Conservation (phyloP, 768 basidiomycete genomes). For the Naganishia vaughanmartiniae region DNA sequence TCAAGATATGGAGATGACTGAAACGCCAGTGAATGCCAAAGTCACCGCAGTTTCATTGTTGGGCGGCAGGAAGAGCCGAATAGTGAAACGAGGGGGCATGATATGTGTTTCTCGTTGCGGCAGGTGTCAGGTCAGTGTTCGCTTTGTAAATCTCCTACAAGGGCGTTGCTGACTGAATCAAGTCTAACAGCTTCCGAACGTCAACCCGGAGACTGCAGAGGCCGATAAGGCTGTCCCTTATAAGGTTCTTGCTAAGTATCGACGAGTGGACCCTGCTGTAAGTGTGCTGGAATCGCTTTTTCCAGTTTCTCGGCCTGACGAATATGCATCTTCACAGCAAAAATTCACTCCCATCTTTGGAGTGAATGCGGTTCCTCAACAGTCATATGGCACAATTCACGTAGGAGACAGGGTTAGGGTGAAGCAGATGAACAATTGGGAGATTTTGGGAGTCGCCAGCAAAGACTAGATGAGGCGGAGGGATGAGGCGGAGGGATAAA, state of each 20-base stretch:
- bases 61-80: neutral
- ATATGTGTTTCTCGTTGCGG: conserved; percentile 29
- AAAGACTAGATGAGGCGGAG: neutral
- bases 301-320: neutral
- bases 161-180: neutral
- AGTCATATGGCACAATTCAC: neutral
- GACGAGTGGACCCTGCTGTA: conserved; percentile 32
- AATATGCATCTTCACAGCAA: conserved; percentile 5
- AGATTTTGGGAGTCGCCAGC: conserved; percentile 6
- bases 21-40: neutral
- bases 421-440: conserved; percentile 13
- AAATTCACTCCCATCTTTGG: conserved; percentile 30
- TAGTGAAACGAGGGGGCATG: conserved; percentile 9
- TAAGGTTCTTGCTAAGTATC: conserved; percentile 30
- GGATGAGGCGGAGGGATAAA: neutral
- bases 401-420: conserved; percentile 25
- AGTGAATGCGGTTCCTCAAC: conserved; percentile 24
- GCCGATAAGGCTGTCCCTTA: conserved; percentile 28
- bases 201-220: conserved; percentile 28
- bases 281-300: neutral
- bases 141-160: neutral
- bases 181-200: conserved; percentile 27
- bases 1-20: conserved; percentile 3
- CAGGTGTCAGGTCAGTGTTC: conserved; percentile 27
- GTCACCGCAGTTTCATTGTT: neutral